phyloP scores from a whole-genome alignment of 352 stramenopile genomes.

The Discostella stelligera region DNA sequence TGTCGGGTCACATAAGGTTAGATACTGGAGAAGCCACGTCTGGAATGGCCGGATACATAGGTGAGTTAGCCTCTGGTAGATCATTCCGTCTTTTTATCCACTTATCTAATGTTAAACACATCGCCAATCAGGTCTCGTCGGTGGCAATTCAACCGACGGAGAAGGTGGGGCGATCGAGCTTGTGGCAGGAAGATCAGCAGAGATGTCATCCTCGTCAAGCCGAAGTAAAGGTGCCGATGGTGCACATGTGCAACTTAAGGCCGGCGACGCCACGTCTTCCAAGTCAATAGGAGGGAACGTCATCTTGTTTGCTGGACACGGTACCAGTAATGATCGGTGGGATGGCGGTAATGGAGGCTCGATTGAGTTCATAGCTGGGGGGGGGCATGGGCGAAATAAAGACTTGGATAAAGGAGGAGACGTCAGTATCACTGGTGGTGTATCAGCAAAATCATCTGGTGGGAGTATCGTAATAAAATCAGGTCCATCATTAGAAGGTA shows the following conservation, averaged over 20 bases:
- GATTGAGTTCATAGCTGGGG: constrained; percentile 65
- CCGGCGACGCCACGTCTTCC: constrained; percentile 12
- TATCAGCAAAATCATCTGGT: constrained; percentile 31
- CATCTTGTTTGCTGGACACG: constrained; percentile 37
- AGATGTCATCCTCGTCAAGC: neutral
- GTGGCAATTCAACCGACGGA: constrained; percentile 31
- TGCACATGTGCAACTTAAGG: constrained; percentile 29
- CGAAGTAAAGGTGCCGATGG: constrained; percentile 20
- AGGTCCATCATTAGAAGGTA: constrained; percentile 34
- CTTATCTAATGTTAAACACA: neutral
- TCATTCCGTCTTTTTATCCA: neutral
- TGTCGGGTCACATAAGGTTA: constrained; percentile 64
- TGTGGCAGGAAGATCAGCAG: constrained; percentile 17
- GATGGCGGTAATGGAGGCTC: constrained; percentile 51
- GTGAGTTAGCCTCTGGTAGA: constrained; percentile 4
- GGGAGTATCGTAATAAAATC: constrained; percentile 50
- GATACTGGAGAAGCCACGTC: constrained; percentile 40
- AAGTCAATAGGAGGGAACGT: constrained; percentile 25
- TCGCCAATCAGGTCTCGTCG: constrained; percentile 18
- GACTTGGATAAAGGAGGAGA: constrained; percentile 45
- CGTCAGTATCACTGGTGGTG: constrained; percentile 41
- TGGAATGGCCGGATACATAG: constrained; percentile 33
- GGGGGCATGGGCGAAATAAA: constrained; percentile 33
- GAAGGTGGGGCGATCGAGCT: constrained; percentile 37
- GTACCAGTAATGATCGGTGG: constrained; percentile 13